A percentile compares a stretch with the other conserved stretches of the same genome.
Conservation (phyloP, 495 filamentous ascomycete genomes). For the Rusavskia elegans region DNA sequence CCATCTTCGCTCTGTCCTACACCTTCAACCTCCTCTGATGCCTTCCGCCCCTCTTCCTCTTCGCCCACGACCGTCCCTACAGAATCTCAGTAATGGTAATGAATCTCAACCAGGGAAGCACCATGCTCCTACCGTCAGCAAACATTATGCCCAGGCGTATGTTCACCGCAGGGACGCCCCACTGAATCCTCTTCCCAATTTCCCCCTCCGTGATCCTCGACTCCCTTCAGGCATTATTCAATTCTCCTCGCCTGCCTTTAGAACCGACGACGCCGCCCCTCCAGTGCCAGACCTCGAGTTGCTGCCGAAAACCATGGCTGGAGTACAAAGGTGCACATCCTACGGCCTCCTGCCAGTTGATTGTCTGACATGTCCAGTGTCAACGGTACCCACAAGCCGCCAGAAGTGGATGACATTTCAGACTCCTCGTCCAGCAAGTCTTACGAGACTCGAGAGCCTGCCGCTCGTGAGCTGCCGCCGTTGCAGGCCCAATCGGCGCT, state of each 20-base stretch:
- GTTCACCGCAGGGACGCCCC: neutral
- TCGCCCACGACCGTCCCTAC: neutral
- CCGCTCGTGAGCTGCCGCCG: slow-evolving; percentile 8
- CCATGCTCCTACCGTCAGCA: neutral
- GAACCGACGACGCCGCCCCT: neutral
- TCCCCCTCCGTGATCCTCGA: neutral
- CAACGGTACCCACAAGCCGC: neutral
- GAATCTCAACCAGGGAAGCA: neutral
- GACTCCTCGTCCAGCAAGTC: slow-evolving; percentile 9
- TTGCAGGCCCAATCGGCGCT: slow-evolving; percentile 12
- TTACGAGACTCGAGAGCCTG: slow-evolving; percentile 10
- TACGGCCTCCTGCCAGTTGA: too few relatives aligned
- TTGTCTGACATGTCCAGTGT: neutral
- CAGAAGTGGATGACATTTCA: neutral
- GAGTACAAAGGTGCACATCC: neutral
- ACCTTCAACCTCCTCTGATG: neutral
- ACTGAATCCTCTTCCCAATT: neutral
- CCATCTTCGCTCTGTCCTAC: neutral
- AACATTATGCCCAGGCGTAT: neutral
- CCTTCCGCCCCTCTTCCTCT: neutral
- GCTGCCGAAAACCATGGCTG: neutral
- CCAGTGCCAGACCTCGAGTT: neutral
- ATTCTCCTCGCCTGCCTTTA: neutral
- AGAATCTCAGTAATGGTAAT: neutral
- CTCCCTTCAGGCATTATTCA: neutral